These are phyloP conservation scores for Cyphellophora europaea DNA, from an alignment of 2,329 filamentous ascomycete genomes.

Conservation along the genomic window DNA sequence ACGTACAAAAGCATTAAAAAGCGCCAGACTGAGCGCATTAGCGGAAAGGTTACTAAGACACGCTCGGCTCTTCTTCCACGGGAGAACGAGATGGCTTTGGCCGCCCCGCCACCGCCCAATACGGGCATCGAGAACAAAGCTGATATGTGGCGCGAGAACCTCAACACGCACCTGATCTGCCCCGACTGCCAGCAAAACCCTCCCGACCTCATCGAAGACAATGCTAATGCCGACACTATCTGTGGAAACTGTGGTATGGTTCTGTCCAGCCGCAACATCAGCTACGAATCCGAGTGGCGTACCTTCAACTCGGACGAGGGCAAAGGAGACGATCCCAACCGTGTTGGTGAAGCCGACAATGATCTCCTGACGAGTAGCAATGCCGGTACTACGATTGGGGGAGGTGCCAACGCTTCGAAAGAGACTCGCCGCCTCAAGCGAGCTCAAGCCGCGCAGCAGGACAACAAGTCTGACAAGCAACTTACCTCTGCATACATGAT, in stretches of 20 bases:
- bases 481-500: constrained; percentile 78
- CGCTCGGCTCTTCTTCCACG: constrained; percentile 15
- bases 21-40: constrained; percentile 26
- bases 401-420: constrained; percentile 52
- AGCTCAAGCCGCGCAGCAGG: constrained; percentile 70
- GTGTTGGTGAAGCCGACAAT: constrained; percentile 92
- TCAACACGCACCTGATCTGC: constrained; percentile 78
- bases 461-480: constrained; percentile 74
- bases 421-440: constrained; percentile 60
- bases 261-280: constrained; percentile 81
- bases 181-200: constrained; percentile 84
- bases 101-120: constrained; percentile 29
- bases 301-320: constrained; percentile 98
- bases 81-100: constrained; percentile 23
- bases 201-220: constrained; percentile 89
- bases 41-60: constrained; percentile 14
- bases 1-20: constrained; percentile 35
- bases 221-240: constrained; percentile 75
- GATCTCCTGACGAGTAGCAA: constrained; percentile 68
- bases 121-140: constrained; percentile 31
- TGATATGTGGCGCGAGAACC: constrained; percentile 63
- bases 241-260: constrained; percentile 88
- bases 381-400: constrained; percentile 25
- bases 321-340: constrained; percentile 81
- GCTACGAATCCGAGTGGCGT: constrained; percentile 95